Evolutionary conservation across 345 rosid species (phyloP).

Genomic region (Pseudoturritis turrita): DNA sequence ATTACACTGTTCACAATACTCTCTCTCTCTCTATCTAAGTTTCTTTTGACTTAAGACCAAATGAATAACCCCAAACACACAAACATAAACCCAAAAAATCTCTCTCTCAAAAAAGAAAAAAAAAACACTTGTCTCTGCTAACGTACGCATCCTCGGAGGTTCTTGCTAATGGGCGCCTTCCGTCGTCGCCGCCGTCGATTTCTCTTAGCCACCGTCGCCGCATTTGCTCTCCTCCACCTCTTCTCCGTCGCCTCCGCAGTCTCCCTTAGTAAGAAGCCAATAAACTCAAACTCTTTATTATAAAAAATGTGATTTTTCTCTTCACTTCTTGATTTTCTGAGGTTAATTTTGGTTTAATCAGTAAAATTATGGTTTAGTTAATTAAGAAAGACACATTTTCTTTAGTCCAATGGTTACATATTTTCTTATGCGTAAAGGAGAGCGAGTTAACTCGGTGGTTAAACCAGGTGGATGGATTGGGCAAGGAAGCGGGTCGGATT

Average conservation of each 20-base stretch:
- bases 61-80: constrained; percentile 21
- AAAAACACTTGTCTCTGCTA: constrained; percentile 10
- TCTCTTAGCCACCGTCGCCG: constrained; percentile 32
- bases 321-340: not conserved
- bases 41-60: constrained; percentile 31
- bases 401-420: not conserved
- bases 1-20: constrained; percentile 15
- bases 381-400: not conserved
- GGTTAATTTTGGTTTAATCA: not conserved
- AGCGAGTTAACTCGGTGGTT: constrained; percentile 17
- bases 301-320: not conserved
- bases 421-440: not conserved
- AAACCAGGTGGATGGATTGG: constrained; percentile 34
- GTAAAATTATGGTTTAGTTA: not conserved
- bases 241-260: constrained; percentile 33
- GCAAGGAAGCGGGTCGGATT: constrained; percentile 24
- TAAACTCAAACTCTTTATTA: not conserved
- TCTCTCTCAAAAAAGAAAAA: not conserved
- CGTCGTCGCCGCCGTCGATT: constrained; percentile 38
- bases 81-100: constrained; percentile 8
- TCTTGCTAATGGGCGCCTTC: constrained; percentile 48
- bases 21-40: constrained; percentile 1
- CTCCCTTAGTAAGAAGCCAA: constrained; percentile 6
- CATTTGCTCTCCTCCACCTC: constrained; percentile 56
- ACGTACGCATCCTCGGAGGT: constrained; percentile 11